These are phyloP conservation scores for Tolypocladium ovalisporum DNA, from an alignment of 2,329 filamentous ascomycete genomes.

Conservation along the genomic window DNA sequence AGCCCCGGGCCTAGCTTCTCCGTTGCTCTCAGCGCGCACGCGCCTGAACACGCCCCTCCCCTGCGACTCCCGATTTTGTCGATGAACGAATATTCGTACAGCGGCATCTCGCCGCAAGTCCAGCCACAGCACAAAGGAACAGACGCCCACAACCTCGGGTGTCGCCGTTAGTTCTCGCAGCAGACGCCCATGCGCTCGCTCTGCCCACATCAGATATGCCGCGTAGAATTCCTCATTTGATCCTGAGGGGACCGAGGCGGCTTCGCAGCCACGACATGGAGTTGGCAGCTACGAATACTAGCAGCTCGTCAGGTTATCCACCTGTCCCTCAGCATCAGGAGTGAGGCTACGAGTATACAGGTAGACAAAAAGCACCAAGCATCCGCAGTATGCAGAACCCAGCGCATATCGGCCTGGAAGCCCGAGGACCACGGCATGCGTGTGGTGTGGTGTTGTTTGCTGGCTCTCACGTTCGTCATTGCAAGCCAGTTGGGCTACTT, in stretches of 20 bases:
- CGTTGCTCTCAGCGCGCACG: not conserved
- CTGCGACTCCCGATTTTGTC: not conserved
- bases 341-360: too few relatives aligned
- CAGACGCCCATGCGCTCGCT: slow-evolving; percentile 1
- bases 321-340: not conserved
- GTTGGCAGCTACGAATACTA: not conserved
- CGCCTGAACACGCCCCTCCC: not conserved
- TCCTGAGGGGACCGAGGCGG: not conserved
- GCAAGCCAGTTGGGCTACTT: not conserved
- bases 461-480: not conserved
- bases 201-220: slow-evolving; percentile 4
- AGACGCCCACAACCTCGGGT: not conserved
- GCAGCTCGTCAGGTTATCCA: not conserved
- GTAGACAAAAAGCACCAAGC: not conserved
- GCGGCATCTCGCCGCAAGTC: not conserved
- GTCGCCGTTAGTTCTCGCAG: not conserved
- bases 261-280: not conserved
- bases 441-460: not conserved
- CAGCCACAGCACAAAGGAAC: not conserved
- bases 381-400: not conserved
- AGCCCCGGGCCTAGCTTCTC: not conserved
- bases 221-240: slow-evolving; percentile 1
- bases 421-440: not conserved
- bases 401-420: not conserved
- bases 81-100: not conserved